These are phyloP conservation scores for Omphalotus guepiniiformis DNA, from an alignment of 768 basidiomycete genomes.

Conservation along the genomic window DNA sequence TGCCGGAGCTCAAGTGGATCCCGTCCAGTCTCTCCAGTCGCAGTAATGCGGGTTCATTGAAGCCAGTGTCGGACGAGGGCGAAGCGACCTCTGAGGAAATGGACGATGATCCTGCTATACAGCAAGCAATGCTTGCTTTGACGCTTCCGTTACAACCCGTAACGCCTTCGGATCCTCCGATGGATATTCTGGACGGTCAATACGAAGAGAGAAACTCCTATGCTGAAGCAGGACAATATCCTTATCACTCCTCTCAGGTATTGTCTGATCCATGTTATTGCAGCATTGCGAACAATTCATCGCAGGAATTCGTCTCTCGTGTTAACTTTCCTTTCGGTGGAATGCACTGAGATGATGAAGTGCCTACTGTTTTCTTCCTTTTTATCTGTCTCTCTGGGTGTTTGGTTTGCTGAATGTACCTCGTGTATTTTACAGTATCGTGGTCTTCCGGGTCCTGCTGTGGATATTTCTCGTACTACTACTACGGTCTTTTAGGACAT, in stretches of 20 bases:
- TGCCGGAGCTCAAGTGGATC: conserved; percentile 3
- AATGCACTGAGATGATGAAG: no score
- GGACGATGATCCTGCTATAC: neutral
- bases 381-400: no score
- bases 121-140: conserved; percentile 8
- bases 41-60: conserved; percentile 1
- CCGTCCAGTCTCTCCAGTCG: conserved; percentile 1
- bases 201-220: conserved; percentile 31
- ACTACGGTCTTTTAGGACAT: no score
- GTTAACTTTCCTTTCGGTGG: no score
- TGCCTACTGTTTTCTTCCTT: no score
- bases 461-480: no score
- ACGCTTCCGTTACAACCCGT: conserved; percentile 24
- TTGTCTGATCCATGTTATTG: no score
- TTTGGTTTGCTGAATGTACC: no score
- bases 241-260: conserved; percentile 30
- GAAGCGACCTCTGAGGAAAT: conserved; percentile 2
- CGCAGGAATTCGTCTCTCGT: no score
- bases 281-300: no score
- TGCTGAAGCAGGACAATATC: conserved; percentile 20
- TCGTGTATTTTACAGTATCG: no score
- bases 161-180: conserved; percentile 17
- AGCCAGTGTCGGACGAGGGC: neutral
- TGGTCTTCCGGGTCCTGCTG: no score
- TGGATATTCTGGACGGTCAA: conserved; percentile 12